phyloP scores from a whole-genome alignment of 2,329 filamentous ascomycete genomes.

The Pseudogymnoascus sp. region DNA sequence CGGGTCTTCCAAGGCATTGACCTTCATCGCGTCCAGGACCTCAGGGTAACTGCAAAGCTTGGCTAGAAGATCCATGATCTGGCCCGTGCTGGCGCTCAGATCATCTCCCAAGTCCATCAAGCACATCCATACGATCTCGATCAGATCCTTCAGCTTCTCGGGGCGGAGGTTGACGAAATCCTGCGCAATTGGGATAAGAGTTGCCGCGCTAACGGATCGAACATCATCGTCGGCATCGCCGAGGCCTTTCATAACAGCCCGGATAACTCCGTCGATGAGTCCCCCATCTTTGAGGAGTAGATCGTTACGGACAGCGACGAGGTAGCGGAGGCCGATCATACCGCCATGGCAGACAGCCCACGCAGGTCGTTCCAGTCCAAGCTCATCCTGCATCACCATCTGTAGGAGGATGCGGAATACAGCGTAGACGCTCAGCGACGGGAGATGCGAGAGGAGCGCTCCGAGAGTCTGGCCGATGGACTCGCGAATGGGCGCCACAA shows the following conservation, averaged over 20 bases:
- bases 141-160: conserved; percentile 66
- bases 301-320: conserved; percentile 91
- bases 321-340: conserved; percentile 92
- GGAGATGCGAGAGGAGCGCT: conserved; percentile 76
- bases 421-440: conserved; percentile 67
- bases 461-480: conserved; percentile 91
- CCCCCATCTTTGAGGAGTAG: conserved; percentile 72
- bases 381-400: conserved; percentile 84
- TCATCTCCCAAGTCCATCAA: conserved; percentile 95
- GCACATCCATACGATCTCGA: conserved; percentile 96
- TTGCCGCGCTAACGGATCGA: conserved; percentile 93
- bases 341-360: conserved; percentile 97
- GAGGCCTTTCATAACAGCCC: conserved; percentile 89
- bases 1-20: conserved; percentile 71
- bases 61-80: conserved; percentile 95
- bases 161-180: conserved; percentile 86
- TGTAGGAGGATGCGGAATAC: conserved; percentile 79
- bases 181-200: conserved; percentile 87
- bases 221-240: conserved; percentile 92
- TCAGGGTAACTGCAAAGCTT: conserved; percentile 92
- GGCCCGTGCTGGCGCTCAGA: conserved; percentile 91
- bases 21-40: conserved; percentile 89
- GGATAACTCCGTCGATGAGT: conserved; percentile 87
- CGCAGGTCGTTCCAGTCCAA: conserved; percentile 61
- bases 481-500: conserved; percentile 90